A percentile compares a stretch with the other conserved stretches of the same genome.
Conservation (phyloP, 2,329 filamentous ascomycete genomes). For the Pseudofabraea citricarpa region DNA sequence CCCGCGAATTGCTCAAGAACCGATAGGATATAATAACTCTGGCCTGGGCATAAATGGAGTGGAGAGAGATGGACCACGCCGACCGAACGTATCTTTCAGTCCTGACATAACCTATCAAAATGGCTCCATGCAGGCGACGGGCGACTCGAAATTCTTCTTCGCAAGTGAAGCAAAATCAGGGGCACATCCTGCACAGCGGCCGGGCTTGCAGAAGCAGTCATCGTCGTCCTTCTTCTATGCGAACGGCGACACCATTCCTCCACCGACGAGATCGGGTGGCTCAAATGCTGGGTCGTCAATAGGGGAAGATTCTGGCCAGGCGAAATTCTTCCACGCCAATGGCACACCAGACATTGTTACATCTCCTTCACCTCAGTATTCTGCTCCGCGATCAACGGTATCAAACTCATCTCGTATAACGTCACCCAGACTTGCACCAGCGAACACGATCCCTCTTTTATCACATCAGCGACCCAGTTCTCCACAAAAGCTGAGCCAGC, state of each 20-base stretch:
- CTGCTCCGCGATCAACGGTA: slow-evolving; percentile 38
- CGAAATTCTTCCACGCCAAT: slow-evolving; percentile 75
- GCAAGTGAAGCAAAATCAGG: slow-evolving; percentile 67
- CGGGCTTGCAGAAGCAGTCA: slow-evolving; percentile 14
- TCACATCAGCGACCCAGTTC: slow-evolving; percentile 42
- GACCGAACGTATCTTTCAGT: slow-evolving; percentile 34
- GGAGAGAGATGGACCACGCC: slow-evolving; percentile 22
- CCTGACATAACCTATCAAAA: slow-evolving; percentile 29
- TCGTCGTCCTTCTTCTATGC: slow-evolving; percentile 47
- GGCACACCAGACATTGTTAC: slow-evolving; percentile 48
- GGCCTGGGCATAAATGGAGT: slow-evolving; percentile 19
- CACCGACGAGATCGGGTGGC: slow-evolving; percentile 11
- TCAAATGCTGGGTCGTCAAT: slow-evolving; percentile 24
- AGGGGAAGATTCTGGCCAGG: slow-evolving; percentile 28
- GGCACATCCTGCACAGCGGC: slow-evolving; percentile 13
- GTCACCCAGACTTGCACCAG: slow-evolving; percentile 34
- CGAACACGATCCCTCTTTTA: slow-evolving; percentile 20
- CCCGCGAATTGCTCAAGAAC: slow-evolving; percentile 29
- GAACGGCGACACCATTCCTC: slow-evolving; percentile 37
- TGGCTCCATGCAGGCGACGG: slow-evolving; percentile 17
- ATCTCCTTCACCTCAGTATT: slow-evolving; percentile 28
- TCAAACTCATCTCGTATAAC: slow-evolving; percentile 41
- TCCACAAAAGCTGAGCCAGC: slow-evolving; percentile 40
- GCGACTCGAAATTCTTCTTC: slow-evolving; percentile 80
- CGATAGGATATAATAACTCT: slow-evolving; percentile 7